phyloP scores from a whole-genome alignment of 2,329 filamentous ascomycete genomes.

The Aspergillus versicolor region DNA sequence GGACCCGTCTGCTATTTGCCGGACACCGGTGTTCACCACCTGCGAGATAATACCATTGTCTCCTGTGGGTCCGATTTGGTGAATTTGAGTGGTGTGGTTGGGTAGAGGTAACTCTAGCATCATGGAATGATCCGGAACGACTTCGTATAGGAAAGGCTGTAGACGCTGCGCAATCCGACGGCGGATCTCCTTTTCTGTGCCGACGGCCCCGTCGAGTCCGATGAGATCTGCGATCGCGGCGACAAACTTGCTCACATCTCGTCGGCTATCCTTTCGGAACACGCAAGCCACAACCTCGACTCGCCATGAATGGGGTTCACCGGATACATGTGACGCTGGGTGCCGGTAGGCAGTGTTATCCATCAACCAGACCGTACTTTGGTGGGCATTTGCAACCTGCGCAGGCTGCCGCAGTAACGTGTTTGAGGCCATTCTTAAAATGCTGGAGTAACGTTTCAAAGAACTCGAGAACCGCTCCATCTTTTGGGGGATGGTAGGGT shows the following conservation, averaged over 20 bases:
- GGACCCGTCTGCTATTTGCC: conserved; percentile 48
- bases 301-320: conserved; percentile 59
- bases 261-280: conserved; percentile 70
- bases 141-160: conserved; percentile 72
- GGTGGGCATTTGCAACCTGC: conserved; percentile 58
- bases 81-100: conserved; percentile 34
- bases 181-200: conserved; percentile 53
- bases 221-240: conserved; percentile 68
- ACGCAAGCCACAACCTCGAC: conserved; percentile 81
- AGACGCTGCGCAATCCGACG: conserved; percentile 59
- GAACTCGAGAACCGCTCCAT: conserved; percentile 10
- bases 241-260: conserved; percentile 66
- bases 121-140: conserved; percentile 69
- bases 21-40: conserved; percentile 52
- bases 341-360: conserved; percentile 80
- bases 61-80: conserved; percentile 68
- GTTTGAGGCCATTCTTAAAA: conserved; percentile 28
- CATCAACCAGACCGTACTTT: conserved; percentile 80
- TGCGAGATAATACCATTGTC: conserved; percentile 71
- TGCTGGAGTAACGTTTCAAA: conserved; percentile 18
- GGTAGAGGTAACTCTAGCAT: conserved; percentile 62
- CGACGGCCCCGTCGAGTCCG: conserved; percentile 60
- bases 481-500: conserved; percentile 9
- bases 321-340: conserved; percentile 33
- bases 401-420: conserved; percentile 51